Base-by-base conservation (phyloP, 352 stramenopile species). In the Globisporangium carolinianum region DNA sequence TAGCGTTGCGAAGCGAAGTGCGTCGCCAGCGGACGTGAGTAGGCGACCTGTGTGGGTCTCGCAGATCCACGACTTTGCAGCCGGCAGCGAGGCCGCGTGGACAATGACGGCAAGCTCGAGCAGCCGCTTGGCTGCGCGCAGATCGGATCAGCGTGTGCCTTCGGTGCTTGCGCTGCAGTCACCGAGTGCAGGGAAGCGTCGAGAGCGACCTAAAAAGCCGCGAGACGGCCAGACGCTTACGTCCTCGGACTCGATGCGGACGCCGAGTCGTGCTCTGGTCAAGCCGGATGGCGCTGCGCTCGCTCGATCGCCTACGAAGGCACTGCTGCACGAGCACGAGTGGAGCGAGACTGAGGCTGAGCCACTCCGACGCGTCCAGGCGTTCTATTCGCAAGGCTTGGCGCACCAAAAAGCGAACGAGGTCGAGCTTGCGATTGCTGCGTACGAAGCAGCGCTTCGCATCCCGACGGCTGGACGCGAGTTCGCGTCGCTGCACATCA, bases 401-500 rank as follows among this genome's bases (percentile, higher is more conserved):
- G 47, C 72, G 18, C 65, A 78, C 35, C 79, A 89, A 59, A 84
- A 85, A 41, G 67, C 67, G 14, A 73, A 78, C 10, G 64, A 77
- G 35, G 55, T 87, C 17, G 63, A 72, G 8, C 64, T 71, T 14
- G 79, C 76, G 11, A 69, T 82, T 12, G 65, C 62, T 6, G 73
- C 68, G 53, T 89, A 89, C 59, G 65, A 86, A 55, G 59, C 63
- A 42, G 79, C 73, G 18, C 68, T 89, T 41, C 57, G 42, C 4
- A 46, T 86, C 39, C 58, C 51, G 57, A 51, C 57, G 46, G 51
- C 38, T 6, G 66, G 61, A 5, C 75, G 69, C 3, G 63, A 76
- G 37, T 89, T 86, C 42, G 75, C 79, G 24, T 88, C 81, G 6
- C 52, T 89, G 47, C 70, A 86, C 43, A 69, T 91, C 52, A 91